Evolutionary conservation across 2,329 filamentous ascomycete genomes (phyloP).

Genomic region (Cladophialophora bantiana): DNA sequence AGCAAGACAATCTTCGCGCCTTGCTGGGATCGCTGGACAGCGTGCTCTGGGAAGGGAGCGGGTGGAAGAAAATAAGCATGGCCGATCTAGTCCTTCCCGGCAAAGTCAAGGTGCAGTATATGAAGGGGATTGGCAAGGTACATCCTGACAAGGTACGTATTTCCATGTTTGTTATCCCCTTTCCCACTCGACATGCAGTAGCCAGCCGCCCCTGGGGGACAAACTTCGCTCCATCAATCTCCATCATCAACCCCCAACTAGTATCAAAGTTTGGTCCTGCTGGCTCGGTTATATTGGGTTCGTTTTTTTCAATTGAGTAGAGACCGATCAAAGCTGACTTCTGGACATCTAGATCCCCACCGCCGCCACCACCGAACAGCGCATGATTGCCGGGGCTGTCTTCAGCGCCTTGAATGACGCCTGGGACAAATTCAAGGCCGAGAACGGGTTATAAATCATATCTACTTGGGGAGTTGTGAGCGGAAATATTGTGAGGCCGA

Average conservation of each 20-base stretch:
- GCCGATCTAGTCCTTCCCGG: slow-evolving; percentile 90
- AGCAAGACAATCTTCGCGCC: slow-evolving; percentile 89
- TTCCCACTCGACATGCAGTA: background rate
- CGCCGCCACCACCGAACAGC: slow-evolving; percentile 70
- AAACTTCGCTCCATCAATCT: too few species aligned
- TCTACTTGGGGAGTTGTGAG: background rate
- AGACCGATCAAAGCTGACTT: background rate
- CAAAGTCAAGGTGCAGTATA: slow-evolving; percentile 96
- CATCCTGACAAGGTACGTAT: slow-evolving; percentile 91
- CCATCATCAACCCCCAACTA: too few species aligned
- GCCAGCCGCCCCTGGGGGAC: too few species aligned
- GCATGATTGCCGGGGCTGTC: slow-evolving; percentile 70
- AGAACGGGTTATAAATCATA: slow-evolving; percentile 60
- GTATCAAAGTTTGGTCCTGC: too few species aligned
- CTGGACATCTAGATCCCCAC: slow-evolving; percentile 61
- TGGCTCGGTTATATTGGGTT: too few species aligned
- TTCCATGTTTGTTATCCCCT: background rate
- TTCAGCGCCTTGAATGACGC: slow-evolving; percentile 71
- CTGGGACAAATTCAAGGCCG: slow-evolving; percentile 72
- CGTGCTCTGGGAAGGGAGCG: slow-evolving; percentile 88
- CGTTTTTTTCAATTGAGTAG: background rate
- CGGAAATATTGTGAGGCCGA: background rate
- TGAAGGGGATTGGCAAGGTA: slow-evolving; percentile 98
- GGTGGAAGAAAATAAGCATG: slow-evolving; percentile 97
- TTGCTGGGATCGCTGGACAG: slow-evolving; percentile 84